Conservation (phyloP, 169 alveolate species). For the Cryptosporidium sp. region DNA sequence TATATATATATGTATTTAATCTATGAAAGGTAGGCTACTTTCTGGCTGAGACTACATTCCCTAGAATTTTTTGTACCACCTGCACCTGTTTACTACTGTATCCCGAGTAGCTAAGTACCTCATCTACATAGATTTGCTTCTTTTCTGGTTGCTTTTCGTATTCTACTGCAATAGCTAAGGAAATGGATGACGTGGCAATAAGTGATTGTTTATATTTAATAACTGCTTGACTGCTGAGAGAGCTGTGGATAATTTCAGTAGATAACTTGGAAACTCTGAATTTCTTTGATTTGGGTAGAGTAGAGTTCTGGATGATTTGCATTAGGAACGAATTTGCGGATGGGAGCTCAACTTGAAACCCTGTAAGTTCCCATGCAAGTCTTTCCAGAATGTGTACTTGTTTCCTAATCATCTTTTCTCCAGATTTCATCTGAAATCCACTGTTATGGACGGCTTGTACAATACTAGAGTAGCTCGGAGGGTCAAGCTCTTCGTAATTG, state of each 20-base stretch:
- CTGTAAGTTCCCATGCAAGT: constrained; percentile 22
- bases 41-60: background rate
- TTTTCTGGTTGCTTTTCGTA: constrained; percentile 1
- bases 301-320: constrained; percentile 24
- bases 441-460: background rate
- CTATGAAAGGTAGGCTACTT: background rate
- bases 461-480: constrained; percentile 4
- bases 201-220: constrained; percentile 7
- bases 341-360: constrained; percentile 39
- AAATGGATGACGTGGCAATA: constrained; percentile 22
- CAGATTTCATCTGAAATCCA: background rate
- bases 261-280: constrained; percentile 14
- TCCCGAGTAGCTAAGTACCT: background rate
- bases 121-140: background rate
- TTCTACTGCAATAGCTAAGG: background rate
- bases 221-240: background rate
- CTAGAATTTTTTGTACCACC: background rate
- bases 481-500: constrained; percentile 51
- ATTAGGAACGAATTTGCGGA: constrained; percentile 47
- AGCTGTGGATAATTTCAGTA: background rate
- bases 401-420: constrained; percentile 7
- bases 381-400: constrained; percentile 33
- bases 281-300: background rate
- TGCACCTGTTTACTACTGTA: background rate
- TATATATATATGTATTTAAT: too few species aligned